phyloP scores from a whole-genome alignment of 208 protist genomes.

The Leptomonas pyrrhocoris region DNA sequence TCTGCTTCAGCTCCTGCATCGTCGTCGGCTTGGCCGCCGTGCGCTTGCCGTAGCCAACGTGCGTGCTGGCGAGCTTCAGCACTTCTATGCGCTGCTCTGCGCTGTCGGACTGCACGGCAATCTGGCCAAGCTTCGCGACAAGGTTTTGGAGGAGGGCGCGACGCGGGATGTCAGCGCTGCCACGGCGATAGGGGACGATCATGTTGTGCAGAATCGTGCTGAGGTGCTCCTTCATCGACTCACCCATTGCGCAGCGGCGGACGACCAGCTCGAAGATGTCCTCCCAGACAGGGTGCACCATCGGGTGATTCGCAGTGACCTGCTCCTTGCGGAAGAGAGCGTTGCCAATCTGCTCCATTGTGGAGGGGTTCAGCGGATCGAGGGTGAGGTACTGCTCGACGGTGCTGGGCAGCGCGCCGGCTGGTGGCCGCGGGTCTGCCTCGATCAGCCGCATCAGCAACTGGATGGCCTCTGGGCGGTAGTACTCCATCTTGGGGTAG shows the following conservation, averaged over 20 bases:
- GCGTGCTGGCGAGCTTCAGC: constrained; percentile 75
- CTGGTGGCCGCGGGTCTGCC: constrained; percentile 28
- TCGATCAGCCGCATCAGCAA: constrained; percentile 77
- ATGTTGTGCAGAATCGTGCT: constrained; percentile 83
- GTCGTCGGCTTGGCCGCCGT: constrained; percentile 71
- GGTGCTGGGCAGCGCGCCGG: constrained; percentile 36
- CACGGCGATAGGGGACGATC: constrained; percentile 85
- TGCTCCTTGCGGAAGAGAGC: constrained; percentile 90
- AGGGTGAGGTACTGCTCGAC: constrained; percentile 53
- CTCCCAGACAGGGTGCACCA: constrained; percentile 90
- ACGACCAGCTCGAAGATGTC: constrained; percentile 79
- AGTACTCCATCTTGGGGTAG: constrained; percentile 90
- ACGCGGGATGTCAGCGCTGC: constrained; percentile 75
- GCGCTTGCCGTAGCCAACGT: constrained; percentile 73
- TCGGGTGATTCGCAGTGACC: constrained; percentile 79
- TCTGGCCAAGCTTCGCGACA: constrained; percentile 71
- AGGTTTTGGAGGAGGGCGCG: constrained; percentile 81
- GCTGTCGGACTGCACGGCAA: constrained; percentile 77
- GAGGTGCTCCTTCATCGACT: constrained; percentile 89
- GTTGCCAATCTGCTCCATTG: constrained; percentile 82
- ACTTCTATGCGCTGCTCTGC: constrained; percentile 71
- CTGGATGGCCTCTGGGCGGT: constrained; percentile 85
- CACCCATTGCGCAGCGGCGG: constrained; percentile 65
- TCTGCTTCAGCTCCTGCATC: constrained; percentile 61
- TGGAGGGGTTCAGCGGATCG: constrained; percentile 76